Evolutionary conservation across 2,329 filamentous ascomycete genomes (phyloP).

Genomic region (Chrysosporium queenslandicum): DNA sequence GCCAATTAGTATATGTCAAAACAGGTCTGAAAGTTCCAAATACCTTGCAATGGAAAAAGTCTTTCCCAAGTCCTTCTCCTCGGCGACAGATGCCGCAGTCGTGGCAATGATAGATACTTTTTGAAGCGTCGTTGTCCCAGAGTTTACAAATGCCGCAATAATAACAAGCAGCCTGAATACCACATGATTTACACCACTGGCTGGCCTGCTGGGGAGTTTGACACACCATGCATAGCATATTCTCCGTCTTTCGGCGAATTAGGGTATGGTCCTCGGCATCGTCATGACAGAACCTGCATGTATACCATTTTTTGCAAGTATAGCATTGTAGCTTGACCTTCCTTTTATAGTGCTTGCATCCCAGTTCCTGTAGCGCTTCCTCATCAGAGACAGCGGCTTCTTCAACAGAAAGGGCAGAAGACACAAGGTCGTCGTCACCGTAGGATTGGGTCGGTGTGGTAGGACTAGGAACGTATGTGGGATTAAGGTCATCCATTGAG

Average conservation of each 20-base stretch:
- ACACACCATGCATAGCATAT: slow-evolving; percentile 98
- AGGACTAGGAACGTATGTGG: slow-evolving; percentile 52
- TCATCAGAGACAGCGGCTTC: not conserved
- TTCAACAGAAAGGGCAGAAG: not conserved
- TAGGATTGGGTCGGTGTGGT: slow-evolving; percentile 12
- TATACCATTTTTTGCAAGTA: slow-evolving; percentile 83
- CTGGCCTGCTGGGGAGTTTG: slow-evolving; percentile 71
- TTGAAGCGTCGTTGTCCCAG: slow-evolving; percentile 87
- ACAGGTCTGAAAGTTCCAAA: slow-evolving; percentile 17
- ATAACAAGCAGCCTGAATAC: slow-evolving; percentile 69
- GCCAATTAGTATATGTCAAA: slow-evolving; percentile 21
- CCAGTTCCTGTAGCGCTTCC: slow-evolving; percentile 42
- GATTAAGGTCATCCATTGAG: slow-evolving; percentile 49
- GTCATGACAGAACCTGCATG: slow-evolving; percentile 91
- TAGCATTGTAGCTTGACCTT: slow-evolving; percentile 95
- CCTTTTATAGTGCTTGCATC: slow-evolving; percentile 85
- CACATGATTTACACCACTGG: slow-evolving; percentile 68
- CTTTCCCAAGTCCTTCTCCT: slow-evolving; percentile 78
- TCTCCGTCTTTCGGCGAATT: slow-evolving; percentile 70
- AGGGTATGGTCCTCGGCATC: slow-evolving; percentile 67
- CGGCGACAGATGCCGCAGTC: slow-evolving; percentile 94
- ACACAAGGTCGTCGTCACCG: slow-evolving; percentile 8
- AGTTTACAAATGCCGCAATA: slow-evolving; percentile 93
- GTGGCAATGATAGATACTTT: slow-evolving; percentile 89
- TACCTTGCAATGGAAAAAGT: slow-evolving; percentile 98